A percentile compares a stretch with the other conserved stretches of the same genome.
Conservation (phyloP, 768 basidiomycete genomes). For the Hygrocybe coccinea region DNA sequence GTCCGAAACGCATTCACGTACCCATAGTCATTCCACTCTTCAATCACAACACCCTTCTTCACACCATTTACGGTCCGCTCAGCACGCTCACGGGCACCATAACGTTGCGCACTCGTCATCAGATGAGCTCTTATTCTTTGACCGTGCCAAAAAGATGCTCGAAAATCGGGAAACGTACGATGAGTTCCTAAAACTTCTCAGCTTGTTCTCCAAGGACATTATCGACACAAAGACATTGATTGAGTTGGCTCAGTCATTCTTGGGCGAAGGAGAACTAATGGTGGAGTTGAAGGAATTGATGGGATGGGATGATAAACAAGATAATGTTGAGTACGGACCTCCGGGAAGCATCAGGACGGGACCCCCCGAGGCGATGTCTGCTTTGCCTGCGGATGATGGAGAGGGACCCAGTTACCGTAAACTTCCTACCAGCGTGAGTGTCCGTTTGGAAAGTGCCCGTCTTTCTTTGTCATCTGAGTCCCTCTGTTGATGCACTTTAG, state of each 20-base stretch:
- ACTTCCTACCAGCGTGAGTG: conserved; percentile 80
- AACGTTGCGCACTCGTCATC: conserved; percentile 28
- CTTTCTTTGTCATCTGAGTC: not conserved
- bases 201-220: conserved; percentile 86
- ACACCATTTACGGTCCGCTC: conserved; percentile 19
- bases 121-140: conserved; percentile 91
- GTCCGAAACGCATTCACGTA: conserved; percentile 24
- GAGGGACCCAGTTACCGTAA: conserved; percentile 93
- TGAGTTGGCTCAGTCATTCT: conserved; percentile 72
- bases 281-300: conserved; percentile 82
- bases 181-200: conserved; percentile 91
- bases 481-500: conserved; percentile 37
- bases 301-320: conserved; percentile 66
- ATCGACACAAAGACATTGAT: conserved; percentile 82
- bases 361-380: conserved; percentile 70
- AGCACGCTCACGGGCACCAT: conserved; percentile 22
- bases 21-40: conserved; percentile 16
- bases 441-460: not conserved
- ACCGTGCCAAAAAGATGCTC: conserved; percentile 77
- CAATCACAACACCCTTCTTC: conserved; percentile 16
- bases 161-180: conserved; percentile 78
- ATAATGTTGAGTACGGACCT: conserved; percentile 62
- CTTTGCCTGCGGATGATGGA: conserved; percentile 74
- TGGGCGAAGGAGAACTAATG: conserved; percentile 78
- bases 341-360: conserved; percentile 74